Conservation (phyloP, 176 grass and related monocot genomes). For the Cymbopogon citratus region DNA sequence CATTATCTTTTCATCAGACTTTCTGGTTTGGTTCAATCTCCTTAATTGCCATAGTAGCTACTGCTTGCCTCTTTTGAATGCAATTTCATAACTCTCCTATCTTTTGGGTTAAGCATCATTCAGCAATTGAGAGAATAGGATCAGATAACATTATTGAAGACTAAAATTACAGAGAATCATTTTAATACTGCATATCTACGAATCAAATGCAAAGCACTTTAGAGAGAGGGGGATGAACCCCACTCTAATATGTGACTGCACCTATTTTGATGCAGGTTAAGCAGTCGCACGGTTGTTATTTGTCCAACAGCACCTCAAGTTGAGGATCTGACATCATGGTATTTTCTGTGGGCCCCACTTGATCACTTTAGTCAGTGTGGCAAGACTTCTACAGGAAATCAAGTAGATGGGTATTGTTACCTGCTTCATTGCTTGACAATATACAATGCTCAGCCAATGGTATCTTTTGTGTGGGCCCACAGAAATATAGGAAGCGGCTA, state of each 20-base stretch:
- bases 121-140: slow-evolving; percentile 17
- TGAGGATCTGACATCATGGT: slow-evolving; percentile 34
- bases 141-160: not conserved
- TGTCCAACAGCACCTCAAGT: slow-evolving; percentile 53
- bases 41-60: not conserved
- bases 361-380: slow-evolving; percentile 45
- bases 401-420: slow-evolving; percentile 48
- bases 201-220: slow-evolving; percentile 34
- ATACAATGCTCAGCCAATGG: slow-evolving; percentile 38
- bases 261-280: slow-evolving; percentile 73
- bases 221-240: slow-evolving; percentile 28
- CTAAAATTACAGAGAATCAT: not conserved
- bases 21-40: slow-evolving; percentile 12
- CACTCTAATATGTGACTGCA: slow-evolving; percentile 47
- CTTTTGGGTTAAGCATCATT: slow-evolving; percentile 20
- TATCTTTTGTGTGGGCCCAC: slow-evolving; percentile 46
- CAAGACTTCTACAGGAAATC: slow-evolving; percentile 43
- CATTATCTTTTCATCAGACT: not conserved
- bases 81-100: not conserved
- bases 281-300: slow-evolving; percentile 71
- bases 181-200: slow-evolving; percentile 9
- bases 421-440: slow-evolving; percentile 30
- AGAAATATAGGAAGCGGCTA: slow-evolving; percentile 30
- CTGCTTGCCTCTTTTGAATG: not conserved
- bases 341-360: slow-evolving; percentile 47